Base-by-base conservation (phyloP, 345 rosid genomes). In the Moricandia arvensis region DNA sequence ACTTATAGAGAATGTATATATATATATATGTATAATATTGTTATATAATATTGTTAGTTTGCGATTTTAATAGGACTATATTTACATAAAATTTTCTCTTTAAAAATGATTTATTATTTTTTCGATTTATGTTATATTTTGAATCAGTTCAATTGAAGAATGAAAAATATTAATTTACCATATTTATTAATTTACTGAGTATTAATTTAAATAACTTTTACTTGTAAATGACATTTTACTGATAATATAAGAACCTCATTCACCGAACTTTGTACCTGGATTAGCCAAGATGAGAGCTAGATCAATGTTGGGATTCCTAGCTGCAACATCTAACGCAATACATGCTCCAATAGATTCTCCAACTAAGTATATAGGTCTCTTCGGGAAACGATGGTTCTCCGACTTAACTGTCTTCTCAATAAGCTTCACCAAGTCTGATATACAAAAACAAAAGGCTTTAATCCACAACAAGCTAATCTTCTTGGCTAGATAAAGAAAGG, bases 291-390 rank as follows among this genome's bases (percentile, higher is more conserved):
- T 77, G 0, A 89, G 72, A 24, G 74, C 59, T 51, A 87, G 83
- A 72, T 87, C 88, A 6, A 85, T 60, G 37, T 86, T 68, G 11
- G 90, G 84, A 71, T 83, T 86, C 66, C 77, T 79, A 7, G 89
- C 85, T 35, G 94, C 90, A 67, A 86, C 87, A 35, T 82, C 86
- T 37, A 89, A 55, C 0, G 94, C 90, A 72, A 86, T 76, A 71
- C 90, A 89, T 13, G 83, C 88, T 70, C 91, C 94, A 27, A 83
- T 33, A 57, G 86, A 87, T 21, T 89, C 91, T 7, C 88, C 90
- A 59, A 86, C 85, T 59, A 89, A 53, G 74, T 86, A 87, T 72
- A 89, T 85, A 5, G 91, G 94, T 73, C 83, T 85, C 13, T 77
- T 77, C 11, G 83, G 90, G 29, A 75, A 78, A n/a, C 79, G 69